Percentiles rank a stretch among this genome's conserved stretches.
phyloP scores from a whole-genome alignment of 1,284 basidiomycete genomes.

The Taiwanofungus camphoratus region DNA sequence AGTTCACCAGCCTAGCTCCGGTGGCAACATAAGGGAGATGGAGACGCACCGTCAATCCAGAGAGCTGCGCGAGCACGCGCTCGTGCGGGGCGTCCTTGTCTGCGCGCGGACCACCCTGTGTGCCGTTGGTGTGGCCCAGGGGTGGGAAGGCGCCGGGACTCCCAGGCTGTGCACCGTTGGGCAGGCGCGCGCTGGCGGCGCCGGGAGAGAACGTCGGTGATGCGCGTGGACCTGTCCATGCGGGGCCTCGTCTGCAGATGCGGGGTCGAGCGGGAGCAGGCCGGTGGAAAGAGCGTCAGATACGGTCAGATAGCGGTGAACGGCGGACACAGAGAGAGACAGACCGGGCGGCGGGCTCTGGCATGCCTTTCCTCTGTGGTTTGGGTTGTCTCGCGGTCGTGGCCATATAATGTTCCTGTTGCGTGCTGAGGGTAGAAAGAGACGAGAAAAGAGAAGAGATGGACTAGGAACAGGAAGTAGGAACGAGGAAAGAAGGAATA shows the following conservation, averaged over 20 bases:
- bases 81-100: conserved; percentile 39
- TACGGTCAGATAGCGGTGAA: conserved; percentile 11
- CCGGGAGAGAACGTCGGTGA: conserved; percentile 63
- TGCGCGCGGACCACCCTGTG: conserved; percentile 28
- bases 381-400: conserved; percentile 55
- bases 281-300: conserved; percentile 2
- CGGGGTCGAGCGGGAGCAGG: conserved; percentile 8
- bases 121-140: conserved; percentile 42
- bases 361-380: conserved; percentile 49
- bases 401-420: conserved; percentile 45
- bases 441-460: conserved; percentile 20
- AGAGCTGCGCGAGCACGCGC: conserved; percentile 52
- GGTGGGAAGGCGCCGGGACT: conserved; percentile 45
- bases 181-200: conserved; percentile 42
- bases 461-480: conserved; percentile 9
- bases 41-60: conserved; percentile 57
- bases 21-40: neutral
- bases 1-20: too few species aligned
- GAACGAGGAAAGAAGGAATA: conserved; percentile 30
- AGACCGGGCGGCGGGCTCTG: conserved; percentile 52
- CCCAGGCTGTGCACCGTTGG: conserved; percentile 33
- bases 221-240: conserved; percentile 59
- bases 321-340: conserved; percentile 22
- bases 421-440: conserved; percentile 20
- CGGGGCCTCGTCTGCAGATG: conserved; percentile 43